Conservation (phyloP, 768 basidiomycete species). For the Mycena haematopus region DNA sequence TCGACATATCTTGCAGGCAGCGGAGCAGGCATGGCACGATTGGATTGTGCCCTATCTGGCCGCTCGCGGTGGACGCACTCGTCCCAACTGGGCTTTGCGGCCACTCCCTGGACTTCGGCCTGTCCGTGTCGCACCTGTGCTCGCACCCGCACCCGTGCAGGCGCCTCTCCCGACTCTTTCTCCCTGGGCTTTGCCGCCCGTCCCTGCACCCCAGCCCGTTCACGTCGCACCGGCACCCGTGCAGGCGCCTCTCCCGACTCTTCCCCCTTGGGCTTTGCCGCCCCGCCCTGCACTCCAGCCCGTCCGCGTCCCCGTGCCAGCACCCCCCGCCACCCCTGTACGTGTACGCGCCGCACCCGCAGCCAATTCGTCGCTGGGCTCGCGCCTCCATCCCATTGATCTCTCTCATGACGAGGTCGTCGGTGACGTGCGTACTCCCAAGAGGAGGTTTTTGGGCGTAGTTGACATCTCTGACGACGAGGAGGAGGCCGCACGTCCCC, state of each 20-base stretch:
- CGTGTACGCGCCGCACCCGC: not conserved
- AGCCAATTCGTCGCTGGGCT: not conserved
- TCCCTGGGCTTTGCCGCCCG: not conserved
- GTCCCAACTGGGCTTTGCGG: slow-evolving; percentile 1
- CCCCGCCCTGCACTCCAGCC: not conserved
- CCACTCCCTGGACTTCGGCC: slow-evolving; percentile 1
- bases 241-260: too few species aligned
- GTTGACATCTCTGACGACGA: slow-evolving; percentile 7
- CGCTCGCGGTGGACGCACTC: not conserved
- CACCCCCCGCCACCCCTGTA: not conserved
- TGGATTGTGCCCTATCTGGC: slow-evolving; percentile 1
- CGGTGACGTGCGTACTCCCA: not conserved
- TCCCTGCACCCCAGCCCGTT: not conserved
- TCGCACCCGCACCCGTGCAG: not conserved
- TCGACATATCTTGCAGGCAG: not conserved
- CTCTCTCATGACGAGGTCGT: not conserved
- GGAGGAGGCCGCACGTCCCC: not conserved
- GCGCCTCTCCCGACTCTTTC: too few species aligned
- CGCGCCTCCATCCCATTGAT: not conserved
- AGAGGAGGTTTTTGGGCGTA: not conserved
- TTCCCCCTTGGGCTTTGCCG: too few species aligned
- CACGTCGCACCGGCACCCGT: not conserved
- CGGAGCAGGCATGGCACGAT: slow-evolving; percentile 13
- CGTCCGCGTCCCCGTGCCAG: not conserved
- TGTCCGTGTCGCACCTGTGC: not conserved